These are phyloP conservation scores for Ophiostoma piceae DNA, from an alignment of 2,329 filamentous ascomycete genomes.

Conservation along the genomic window DNA sequence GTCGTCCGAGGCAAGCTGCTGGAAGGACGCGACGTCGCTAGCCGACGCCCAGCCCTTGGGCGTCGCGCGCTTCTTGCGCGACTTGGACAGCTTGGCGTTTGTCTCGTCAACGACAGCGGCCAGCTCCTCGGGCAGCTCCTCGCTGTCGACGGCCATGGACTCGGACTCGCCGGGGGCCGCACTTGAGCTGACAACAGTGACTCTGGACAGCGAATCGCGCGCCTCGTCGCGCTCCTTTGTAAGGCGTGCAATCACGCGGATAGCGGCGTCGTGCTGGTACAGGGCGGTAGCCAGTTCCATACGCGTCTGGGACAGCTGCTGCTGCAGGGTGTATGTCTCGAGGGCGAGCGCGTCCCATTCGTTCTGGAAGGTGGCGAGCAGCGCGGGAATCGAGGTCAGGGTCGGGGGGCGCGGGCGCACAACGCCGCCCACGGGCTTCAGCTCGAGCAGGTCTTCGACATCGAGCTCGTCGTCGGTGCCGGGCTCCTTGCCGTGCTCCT, in stretches of 20 bases:
- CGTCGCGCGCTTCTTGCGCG: constrained; percentile 80
- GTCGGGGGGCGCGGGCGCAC: constrained; percentile 87
- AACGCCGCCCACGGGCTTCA: constrained; percentile 69
- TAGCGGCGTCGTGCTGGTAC: constrained; percentile 96
- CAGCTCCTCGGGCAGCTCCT: constrained; percentile 67
- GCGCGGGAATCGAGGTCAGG: constrained; percentile 89
- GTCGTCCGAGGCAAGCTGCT: constrained; percentile 42
- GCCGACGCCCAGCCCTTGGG: constrained; percentile 78
- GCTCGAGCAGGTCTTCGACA: constrained; percentile 75
- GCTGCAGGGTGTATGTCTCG: constrained; percentile 84
- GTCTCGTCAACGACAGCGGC: constrained; percentile 70
- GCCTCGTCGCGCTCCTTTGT: constrained; percentile 92
- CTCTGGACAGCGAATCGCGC: constrained; percentile 76
- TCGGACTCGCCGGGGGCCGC: constrained; percentile 54
- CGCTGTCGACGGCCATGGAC: constrained; percentile 86
- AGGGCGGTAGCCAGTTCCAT: constrained; percentile 91
- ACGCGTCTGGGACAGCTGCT: constrained; percentile 81
- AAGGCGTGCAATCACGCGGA: constrained; percentile 85
- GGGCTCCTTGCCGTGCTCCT: constrained; percentile 84
- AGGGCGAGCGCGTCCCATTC: constrained; percentile 95
- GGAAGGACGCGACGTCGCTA: constrained; percentile 58
- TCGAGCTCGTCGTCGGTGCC: constrained; percentile 80
- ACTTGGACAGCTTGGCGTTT: constrained; percentile 77
- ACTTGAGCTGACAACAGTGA: constrained; percentile 55
- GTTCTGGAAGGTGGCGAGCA: constrained; percentile 92